Percentiles rank a stretch among this genome's conserved stretches.
Conservation (phyloP, 2,329 filamentous ascomycete genomes). For the Blastomyces emzantsi region DNA sequence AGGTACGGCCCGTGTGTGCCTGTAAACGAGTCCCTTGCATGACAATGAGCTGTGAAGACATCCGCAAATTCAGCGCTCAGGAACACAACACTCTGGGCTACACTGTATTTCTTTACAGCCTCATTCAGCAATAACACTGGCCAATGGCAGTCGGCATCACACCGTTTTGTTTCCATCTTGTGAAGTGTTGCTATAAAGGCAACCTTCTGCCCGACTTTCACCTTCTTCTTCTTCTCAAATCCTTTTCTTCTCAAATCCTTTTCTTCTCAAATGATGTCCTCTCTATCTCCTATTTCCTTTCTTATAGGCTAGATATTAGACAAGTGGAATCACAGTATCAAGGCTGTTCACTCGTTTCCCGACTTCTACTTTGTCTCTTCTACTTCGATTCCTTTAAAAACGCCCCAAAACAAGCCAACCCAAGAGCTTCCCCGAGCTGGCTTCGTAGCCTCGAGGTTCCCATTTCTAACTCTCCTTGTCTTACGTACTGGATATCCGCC, state of each 20-base stretch:
- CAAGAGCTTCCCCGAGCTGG: neutral
- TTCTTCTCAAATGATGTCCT: neutral
- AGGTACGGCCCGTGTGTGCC: neutral
- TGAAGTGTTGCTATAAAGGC: constrained; percentile 6
- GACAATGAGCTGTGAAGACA: constrained; percentile 1
- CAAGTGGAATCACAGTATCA: neutral
- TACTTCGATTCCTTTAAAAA: neutral
- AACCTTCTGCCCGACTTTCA: neutral
- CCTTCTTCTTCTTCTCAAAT: neutral
- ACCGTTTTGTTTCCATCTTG: neutral
- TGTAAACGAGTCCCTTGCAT: neutral
- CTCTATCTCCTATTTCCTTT: neutral
- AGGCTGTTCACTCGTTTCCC: neutral
- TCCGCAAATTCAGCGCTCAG: neutral
- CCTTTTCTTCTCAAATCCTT: neutral
- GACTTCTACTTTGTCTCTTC: neutral
- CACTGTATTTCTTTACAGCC: neutral
- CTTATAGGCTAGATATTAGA: neutral
- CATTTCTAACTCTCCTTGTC: neutral
- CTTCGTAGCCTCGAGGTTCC: too few species aligned
- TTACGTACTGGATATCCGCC: neutral
- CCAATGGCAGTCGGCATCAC: neutral
- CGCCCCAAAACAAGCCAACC: neutral
- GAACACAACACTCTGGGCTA: constrained; percentile 2
- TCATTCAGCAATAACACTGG: neutral